Conservation (phyloP, 2,329 filamentous ascomycete genomes). For the Diaporthe ampelina region DNA sequence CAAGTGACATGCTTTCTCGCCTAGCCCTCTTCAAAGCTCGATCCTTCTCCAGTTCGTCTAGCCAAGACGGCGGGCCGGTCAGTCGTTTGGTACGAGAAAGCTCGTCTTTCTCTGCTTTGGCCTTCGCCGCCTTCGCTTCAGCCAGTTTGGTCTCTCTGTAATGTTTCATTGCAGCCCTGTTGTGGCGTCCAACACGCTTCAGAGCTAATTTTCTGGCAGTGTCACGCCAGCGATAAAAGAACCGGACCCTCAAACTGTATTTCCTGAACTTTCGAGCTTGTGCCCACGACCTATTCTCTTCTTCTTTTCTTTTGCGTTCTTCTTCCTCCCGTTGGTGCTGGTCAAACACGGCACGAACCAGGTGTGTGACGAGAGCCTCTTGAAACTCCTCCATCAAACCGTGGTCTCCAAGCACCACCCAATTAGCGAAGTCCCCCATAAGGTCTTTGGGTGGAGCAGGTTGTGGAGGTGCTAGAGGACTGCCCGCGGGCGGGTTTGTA, state of each 20-base stretch:
- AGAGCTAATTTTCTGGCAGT: slow-evolving; percentile 63
- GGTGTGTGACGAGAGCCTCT: slow-evolving; percentile 58
- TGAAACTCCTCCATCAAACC: slow-evolving; percentile 67
- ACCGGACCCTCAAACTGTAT: slow-evolving; percentile 66
- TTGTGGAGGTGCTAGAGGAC: slow-evolving; percentile 17
- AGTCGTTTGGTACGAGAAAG: slow-evolving; percentile 46
- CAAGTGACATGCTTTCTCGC: slow-evolving; percentile 44
- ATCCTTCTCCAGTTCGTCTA: slow-evolving; percentile 42
- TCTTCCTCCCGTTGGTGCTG: slow-evolving; percentile 57
- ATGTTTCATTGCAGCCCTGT: slow-evolving; percentile 63
- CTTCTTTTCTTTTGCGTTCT: slow-evolving; percentile 59
- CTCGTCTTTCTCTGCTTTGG: slow-evolving; percentile 54
- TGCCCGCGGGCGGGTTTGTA: slow-evolving; percentile 13
- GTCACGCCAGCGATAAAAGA: slow-evolving; percentile 69
- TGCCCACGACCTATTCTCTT: slow-evolving; percentile 62
- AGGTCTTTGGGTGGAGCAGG: slow-evolving; percentile 51
- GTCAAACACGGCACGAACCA: slow-evolving; percentile 59
- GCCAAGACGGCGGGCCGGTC: slow-evolving; percentile 39
- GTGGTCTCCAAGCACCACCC: slow-evolving; percentile 68
- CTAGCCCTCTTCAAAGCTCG: slow-evolving; percentile 48
- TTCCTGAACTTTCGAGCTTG: slow-evolving; percentile 63
- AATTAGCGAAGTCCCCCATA: slow-evolving; percentile 65
- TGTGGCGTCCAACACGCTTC: slow-evolving; percentile 64
- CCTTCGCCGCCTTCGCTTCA: slow-evolving; percentile 51
- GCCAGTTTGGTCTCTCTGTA: slow-evolving; percentile 57